phyloP scores from a whole-genome alignment of 129 eudicot species.

The Mikania micrantha region DNA sequence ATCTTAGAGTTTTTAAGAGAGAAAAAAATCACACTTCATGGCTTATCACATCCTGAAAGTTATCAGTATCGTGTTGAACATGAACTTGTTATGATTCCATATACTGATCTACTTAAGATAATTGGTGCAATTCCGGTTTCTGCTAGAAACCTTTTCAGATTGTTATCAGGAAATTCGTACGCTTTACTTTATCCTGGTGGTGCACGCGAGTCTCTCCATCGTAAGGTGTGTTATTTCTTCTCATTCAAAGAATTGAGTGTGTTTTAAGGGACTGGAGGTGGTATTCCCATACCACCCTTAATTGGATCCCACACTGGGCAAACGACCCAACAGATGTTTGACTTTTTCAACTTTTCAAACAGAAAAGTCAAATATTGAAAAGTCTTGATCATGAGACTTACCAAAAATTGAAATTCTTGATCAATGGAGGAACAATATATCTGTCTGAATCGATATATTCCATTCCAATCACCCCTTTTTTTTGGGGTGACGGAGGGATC shows the following conservation, averaged over 20 bases:
- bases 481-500: too few species aligned
- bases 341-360: too few species aligned
- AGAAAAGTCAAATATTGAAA: too few species aligned
- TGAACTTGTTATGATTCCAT: conserved; percentile 7
- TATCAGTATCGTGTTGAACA: conserved; percentile 13
- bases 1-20: conserved; percentile 45
- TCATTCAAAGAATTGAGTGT: not conserved
- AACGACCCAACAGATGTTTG: too few species aligned
- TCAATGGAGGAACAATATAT: too few species aligned
- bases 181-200: conserved; percentile 33
- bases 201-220: conserved; percentile 32
- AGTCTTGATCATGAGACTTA: too few species aligned
- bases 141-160: conserved; percentile 19
- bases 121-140: conserved; percentile 29
- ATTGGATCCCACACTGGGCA: too few species aligned
- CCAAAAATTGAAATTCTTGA: too few species aligned
- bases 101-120: not conserved
- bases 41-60: conserved; percentile 25
- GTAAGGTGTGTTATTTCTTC: conserved; percentile 13
- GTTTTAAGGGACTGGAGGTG: too few species aligned
- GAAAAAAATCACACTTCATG: conserved; percentile 33
- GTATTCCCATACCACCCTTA: too few species aligned
- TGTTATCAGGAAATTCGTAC: conserved; percentile 19
- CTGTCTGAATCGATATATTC: too few species aligned
- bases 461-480: too few species aligned